Base-by-base conservation (phyloP, 768 basidiomycete genomes). In the Leccinum boreale region DNA sequence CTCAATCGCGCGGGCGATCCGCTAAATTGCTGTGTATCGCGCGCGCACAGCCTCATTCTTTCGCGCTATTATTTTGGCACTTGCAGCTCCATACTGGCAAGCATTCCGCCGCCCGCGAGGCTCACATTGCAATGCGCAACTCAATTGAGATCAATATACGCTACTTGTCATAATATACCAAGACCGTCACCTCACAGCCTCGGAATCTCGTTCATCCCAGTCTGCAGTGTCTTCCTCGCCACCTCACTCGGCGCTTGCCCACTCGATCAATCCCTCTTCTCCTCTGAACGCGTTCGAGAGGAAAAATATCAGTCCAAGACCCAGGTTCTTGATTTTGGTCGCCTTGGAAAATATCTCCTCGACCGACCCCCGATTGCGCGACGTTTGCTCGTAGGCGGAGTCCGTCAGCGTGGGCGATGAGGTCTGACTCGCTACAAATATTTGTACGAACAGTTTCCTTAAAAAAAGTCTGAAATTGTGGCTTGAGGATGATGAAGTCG, bases 271-370 rank as follows among this genome's bases (percentile, higher is more conserved):
- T 15, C 76, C 79, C 53, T 73, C 65, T 33, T 73, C 77, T 45
- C 67, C 65, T 65, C 62, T 80, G 76, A 67, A 77, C 52, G 66
- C 75, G 64, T 59, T 79, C 64, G 74, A 71, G 36, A 96, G 66
- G 70, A 92, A 91, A 68, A 86, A 91, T 17, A 86, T 73, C 55
- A 94, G 68, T 0, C 95, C 94, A 68, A 88, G 83, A 0, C 87
- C 83, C 45, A 97, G 76, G 15, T 81, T 75, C 58, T 85, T 79
- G 23, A 87, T 75, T 48, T 83, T 79, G 10, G 86, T 79, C 0
- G 84, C 85, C 67, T 90, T 93, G 66, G 88, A 77, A 70, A 95
- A 89, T 1, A 93, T 80, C 56, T 89, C 85, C 70, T 96, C 90
- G 8, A 96, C 68, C 3, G 83, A 68, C 21, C 78, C 76, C 44